These are phyloP conservation scores for Arachis hypogaea DNA, from an alignment of 306 rosid species.

Conservation along the genomic window DNA sequence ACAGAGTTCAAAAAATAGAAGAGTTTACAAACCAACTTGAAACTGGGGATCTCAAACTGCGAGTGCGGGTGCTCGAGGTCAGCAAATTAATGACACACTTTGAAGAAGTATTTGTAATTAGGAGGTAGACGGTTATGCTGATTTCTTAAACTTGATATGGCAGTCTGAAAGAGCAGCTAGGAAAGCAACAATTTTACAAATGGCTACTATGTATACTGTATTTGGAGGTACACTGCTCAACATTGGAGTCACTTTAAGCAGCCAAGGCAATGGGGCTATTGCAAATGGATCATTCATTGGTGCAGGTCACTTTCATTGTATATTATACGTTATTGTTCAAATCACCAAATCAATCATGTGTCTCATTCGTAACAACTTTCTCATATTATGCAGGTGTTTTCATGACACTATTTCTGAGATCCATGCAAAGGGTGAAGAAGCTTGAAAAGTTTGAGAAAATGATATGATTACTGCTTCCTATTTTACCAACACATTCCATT, in stretches of 20 bases:
- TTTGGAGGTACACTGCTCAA: slow-evolving; percentile 84
- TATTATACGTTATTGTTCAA: slow-evolving; percentile 1
- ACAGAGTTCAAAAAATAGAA: slow-evolving; percentile 88
- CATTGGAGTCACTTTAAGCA: slow-evolving; percentile 71
- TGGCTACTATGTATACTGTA: slow-evolving; percentile 83
- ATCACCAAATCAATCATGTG: slow-evolving; percentile 16
- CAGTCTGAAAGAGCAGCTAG: slow-evolving; percentile 95
- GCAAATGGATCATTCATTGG: slow-evolving; percentile 87
- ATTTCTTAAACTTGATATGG: slow-evolving; percentile 21
- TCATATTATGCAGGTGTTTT: slow-evolving; percentile 64
- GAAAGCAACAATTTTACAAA: slow-evolving; percentile 80
- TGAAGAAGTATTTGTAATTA: neutral
- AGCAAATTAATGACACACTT: neutral
- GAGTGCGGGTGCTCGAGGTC: slow-evolving; percentile 96
- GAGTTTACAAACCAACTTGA: slow-evolving; percentile 89
- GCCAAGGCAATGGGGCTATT: slow-evolving; percentile 71
- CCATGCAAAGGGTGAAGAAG: slow-evolving; percentile 71
- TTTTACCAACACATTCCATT: slow-evolving; percentile 30
- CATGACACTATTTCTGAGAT: slow-evolving; percentile 58
- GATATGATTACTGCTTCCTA: slow-evolving; percentile 47
- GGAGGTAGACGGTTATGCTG: neutral
- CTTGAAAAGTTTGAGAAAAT: slow-evolving; percentile 85
- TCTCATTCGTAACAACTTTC: slow-evolving; percentile 16
- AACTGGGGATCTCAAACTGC: slow-evolving; percentile 84
- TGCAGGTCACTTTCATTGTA: slow-evolving; percentile 61